These are phyloP conservation scores for Globisporangium rhizosaccharum DNA, from an alignment of 352 stramenopile genomes.

Conservation along the genomic window DNA sequence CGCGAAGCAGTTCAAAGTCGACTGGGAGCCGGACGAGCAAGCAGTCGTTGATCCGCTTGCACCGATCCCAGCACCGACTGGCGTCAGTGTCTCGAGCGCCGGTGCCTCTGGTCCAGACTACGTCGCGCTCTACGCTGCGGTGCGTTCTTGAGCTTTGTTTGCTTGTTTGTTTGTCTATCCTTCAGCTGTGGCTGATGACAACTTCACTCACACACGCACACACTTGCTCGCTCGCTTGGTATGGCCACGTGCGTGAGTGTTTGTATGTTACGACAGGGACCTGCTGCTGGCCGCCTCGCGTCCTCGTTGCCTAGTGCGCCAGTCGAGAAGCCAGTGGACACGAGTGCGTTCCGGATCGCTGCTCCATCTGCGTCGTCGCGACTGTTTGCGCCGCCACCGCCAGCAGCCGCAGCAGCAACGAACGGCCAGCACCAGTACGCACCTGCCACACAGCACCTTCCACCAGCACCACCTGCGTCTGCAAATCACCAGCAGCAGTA, in stretches of 20 bases:
- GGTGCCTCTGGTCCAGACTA: conserved; percentile 82
- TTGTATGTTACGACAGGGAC: conserved; percentile 18
- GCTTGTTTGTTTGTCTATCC: neutral
- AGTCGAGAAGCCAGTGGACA: conserved; percentile 19
- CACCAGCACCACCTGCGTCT: conserved; percentile 5
- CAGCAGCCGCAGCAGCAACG: neutral
- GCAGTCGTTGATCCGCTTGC: conserved; percentile 73
- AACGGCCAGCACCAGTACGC: conserved; percentile 3
- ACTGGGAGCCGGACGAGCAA: conserved; percentile 87
- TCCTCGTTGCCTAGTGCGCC: conserved; percentile 40
- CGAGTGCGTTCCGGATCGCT: conserved; percentile 8
- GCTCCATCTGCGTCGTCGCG: conserved; percentile 13
- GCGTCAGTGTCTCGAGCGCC: conserved; percentile 72
- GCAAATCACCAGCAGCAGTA: conserved; percentile 13
- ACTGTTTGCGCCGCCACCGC: conserved; percentile 23
- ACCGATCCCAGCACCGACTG: conserved; percentile 88
- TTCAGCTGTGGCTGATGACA: neutral
- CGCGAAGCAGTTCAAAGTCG: conserved; percentile 92
- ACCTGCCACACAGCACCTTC: conserved; percentile 8
- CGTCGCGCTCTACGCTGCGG: conserved; percentile 61
- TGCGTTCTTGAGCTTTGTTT: conserved; percentile 15
- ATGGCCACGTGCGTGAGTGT: neutral
- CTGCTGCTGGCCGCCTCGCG: conserved; percentile 34
- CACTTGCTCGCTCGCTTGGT: neutral
- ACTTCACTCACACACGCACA: no score